Conservation (phyloP, 2,329 filamentous ascomycete genomes). For the Calonectria pauciramosa region DNA sequence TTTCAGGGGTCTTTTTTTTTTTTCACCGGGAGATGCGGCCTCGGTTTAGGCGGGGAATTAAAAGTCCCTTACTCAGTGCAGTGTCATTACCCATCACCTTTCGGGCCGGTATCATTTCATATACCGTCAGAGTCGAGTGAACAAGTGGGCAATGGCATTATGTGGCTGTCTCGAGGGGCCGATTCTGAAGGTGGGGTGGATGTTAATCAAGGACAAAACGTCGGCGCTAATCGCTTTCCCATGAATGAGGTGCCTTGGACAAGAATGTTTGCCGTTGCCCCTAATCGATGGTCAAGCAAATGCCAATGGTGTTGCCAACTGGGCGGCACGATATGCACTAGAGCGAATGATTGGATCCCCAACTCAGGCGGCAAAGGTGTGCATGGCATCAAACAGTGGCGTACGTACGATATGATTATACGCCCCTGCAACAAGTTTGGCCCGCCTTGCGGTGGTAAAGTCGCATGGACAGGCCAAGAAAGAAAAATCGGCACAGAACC, state of each 20-base stretch:
- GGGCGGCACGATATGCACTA: constrained; percentile 12
- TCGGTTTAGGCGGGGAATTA: constrained; percentile 16
- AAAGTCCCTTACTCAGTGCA: constrained; percentile 14
- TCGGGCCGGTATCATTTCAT: constrained; percentile 27
- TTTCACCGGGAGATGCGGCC: constrained; percentile 15
- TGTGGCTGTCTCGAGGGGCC: background rate
- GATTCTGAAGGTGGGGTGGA: background rate
- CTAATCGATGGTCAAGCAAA: constrained; percentile 14
- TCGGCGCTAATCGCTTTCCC: background rate
- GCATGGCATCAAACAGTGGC: constrained; percentile 16
- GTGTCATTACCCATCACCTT: constrained; percentile 22
- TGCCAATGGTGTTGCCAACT: constrained; percentile 15
- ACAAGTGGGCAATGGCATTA: constrained; percentile 6
- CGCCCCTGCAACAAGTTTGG: background rate
- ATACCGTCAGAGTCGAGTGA: constrained; percentile 1
- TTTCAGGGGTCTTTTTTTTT: constrained; percentile 22
- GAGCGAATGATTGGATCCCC: constrained; percentile 23
- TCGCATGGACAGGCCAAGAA: constrained; percentile 1
- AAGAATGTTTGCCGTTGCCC: constrained; percentile 1
- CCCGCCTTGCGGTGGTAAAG: background rate
- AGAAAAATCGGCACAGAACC: background rate
- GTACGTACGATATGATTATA: constrained; percentile 8
- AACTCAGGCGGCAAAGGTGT: background rate
- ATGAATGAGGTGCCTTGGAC: background rate
- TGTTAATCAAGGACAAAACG: background rate